Evolutionary conservation across 352 stramenopile genomes (phyloP).

Genomic region (Globisporangium lucens): DNA sequence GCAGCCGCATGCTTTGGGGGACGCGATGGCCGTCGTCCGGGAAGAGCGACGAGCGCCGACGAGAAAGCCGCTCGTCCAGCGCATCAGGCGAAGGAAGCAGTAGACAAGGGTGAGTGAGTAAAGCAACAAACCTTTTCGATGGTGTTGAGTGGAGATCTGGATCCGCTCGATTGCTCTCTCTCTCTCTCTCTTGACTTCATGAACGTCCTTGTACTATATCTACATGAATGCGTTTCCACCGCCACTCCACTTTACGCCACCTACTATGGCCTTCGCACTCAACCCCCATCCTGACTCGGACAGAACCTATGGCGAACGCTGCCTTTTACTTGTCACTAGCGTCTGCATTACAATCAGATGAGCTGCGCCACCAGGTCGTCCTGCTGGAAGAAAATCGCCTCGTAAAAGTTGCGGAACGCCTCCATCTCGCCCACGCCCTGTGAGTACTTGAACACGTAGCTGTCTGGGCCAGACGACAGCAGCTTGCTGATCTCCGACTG

Average conservation of each 20-base stretch:
- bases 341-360: conserved; percentile 17
- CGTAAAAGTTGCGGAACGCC: conserved; percentile 82
- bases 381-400: conserved; percentile 79
- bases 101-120: not conserved
- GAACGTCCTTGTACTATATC: conserved; percentile 2
- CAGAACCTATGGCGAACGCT: not conserved
- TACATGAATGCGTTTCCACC: not conserved
- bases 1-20: not conserved
- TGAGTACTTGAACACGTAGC: conserved; percentile 73
- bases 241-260: not conserved
- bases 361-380: conserved; percentile 38
- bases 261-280: not conserved
- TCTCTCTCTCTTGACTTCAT: not conserved
- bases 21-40: not conserved
- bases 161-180: not conserved
- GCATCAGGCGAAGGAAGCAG: not conserved
- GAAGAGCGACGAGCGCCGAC: not conserved
- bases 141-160: not conserved
- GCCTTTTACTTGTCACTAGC: not conserved
- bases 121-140: not conserved
- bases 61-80: not conserved
- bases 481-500: conserved; percentile 74
- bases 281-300: not conserved
- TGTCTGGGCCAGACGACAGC: conserved; percentile 44
- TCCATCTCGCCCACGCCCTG: conserved; percentile 74